Percentiles rank a stretch among this genome's conserved stretches.
phyloP scores from a whole-genome alignment of 2,329 filamentous ascomycete species.

The Lasiodiplodia citricola region DNA sequence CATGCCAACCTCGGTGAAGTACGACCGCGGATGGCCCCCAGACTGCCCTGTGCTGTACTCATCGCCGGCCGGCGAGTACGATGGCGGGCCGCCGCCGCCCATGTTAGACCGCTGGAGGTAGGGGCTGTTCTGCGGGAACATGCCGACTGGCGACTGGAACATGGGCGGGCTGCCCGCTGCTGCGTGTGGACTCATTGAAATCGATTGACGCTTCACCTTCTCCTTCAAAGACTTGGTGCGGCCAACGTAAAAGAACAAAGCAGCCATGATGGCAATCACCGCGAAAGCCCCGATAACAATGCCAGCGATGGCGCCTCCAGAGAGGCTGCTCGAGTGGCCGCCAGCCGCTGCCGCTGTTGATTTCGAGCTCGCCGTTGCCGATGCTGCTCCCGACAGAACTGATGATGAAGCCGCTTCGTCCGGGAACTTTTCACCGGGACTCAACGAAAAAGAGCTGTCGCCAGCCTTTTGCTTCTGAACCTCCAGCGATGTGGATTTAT shows the following conservation, averaged over 20 bases:
- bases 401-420: constrained; percentile 35
- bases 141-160: constrained; percentile 20
- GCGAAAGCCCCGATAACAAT: constrained; percentile 69
- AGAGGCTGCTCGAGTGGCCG: constrained; percentile 34
- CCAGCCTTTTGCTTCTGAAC: constrained; percentile 29
- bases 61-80: constrained; percentile 16
- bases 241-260: constrained; percentile 70
- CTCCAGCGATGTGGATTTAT: constrained; percentile 17
- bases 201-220: not conserved
- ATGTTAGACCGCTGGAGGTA: constrained; percentile 9
- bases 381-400: not conserved
- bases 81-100: constrained; percentile 10
- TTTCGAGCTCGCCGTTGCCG: not conserved
- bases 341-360: not conserved
- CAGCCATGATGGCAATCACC: constrained; percentile 64
- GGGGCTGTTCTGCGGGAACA: constrained; percentile 4
- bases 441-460: constrained; percentile 36
- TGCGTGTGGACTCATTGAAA: constrained; percentile 6
- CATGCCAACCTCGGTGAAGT: constrained; percentile 25
- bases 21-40: constrained; percentile 6
- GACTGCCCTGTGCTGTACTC: not conserved
- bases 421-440: constrained; percentile 48
- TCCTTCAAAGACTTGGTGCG: constrained; percentile 34
- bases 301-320: constrained; percentile 49
- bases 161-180: constrained; percentile 14